Conservation (phyloP, 495 filamentous ascomycete genomes). For the Trypethelium eluteriae region DNA sequence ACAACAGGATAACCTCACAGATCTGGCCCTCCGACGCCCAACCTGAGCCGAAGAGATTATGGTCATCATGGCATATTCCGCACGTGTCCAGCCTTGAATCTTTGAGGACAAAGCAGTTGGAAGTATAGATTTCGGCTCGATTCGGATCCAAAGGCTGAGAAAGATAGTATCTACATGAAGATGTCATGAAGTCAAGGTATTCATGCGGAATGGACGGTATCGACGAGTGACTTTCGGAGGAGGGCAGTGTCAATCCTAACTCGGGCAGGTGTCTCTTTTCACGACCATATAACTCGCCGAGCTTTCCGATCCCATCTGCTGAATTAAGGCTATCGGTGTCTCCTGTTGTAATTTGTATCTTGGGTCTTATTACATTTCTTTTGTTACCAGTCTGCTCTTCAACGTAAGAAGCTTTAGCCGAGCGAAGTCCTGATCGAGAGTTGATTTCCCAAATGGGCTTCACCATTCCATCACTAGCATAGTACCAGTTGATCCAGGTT, state of each 20-base stretch:
- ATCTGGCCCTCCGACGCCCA: neutral
- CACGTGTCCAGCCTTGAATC: neutral
- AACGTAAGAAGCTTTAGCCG: neutral
- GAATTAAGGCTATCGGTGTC: neutral
- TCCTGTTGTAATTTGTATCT: neutral
- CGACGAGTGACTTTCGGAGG: neutral
- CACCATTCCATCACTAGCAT: neutral
- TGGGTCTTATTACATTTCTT: neutral
- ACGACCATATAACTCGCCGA: neutral
- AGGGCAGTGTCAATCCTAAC: neutral
- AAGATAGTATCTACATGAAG: neutral
- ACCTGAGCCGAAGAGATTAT: neutral
- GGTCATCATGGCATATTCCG: slow-evolving; percentile 1
- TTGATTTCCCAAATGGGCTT: neutral
- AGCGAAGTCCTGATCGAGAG: neutral
- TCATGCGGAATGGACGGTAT: neutral
- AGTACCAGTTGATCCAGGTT: neutral
- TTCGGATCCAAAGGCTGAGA: neutral
- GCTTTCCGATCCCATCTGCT: neutral
- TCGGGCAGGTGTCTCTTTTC: neutral
- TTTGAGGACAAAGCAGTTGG: neutral
- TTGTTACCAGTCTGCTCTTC: neutral
- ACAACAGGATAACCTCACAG: neutral
- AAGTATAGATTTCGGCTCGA: neutral
- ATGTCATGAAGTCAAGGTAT: neutral